Base-by-base conservation (phyloP, 306 rosid genomes). In the Vachellia collinsii region DNA sequence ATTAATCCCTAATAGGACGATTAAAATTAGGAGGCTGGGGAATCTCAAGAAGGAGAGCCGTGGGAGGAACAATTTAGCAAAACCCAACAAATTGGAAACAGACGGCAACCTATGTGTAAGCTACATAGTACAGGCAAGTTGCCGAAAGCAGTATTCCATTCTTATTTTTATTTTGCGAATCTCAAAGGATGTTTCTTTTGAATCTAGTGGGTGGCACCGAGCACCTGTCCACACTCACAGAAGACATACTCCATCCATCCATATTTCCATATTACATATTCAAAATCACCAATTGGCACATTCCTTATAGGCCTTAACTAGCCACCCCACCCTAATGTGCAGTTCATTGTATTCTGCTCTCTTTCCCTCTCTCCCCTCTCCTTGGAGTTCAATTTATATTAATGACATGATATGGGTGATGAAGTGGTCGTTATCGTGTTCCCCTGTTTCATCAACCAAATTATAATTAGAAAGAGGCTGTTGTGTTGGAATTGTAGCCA, bases 171-270 rank as follows among this genome's bases (percentile, higher is more conserved):
- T 48, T 11, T 72, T 58, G 39, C 56, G 43, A 42, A 75, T 69
- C 12, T 10, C 6, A 75, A 41, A 48, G 46, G 70, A 84, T 79
- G 50, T 75, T 79, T 70, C 44, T 14, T 47, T 79, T 75, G 65
- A 72, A 73, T n/a, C 23, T 62, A 36, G 75, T 79, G 84, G 84
- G 81, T 61, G n/a, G n/a, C n/a, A n/a, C n/a, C n/a, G n/a, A n/a
- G n/a, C n/a, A n/a, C n/a, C n/a, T n/a, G n/a, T n/a, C n/a, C n/a
- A n/a, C n/a, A n/a, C n/a, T n/a, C n/a, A n/a, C n/a, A n/a, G n/a
- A n/a, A n/a, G n/a, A n/a, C 47, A 63, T 83, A n/a, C 42, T 48
- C 7, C 7, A 51, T 38, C 43, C 7, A 4, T 67, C 61, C 61
- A 3, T 8, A 8, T 67, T 38, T 43, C 8, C 39, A n/a, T 8